These are phyloP conservation scores for Podila clonocystis DNA, from an alignment of 192 early-diverging fungal genomes.

Conservation along the genomic window DNA sequence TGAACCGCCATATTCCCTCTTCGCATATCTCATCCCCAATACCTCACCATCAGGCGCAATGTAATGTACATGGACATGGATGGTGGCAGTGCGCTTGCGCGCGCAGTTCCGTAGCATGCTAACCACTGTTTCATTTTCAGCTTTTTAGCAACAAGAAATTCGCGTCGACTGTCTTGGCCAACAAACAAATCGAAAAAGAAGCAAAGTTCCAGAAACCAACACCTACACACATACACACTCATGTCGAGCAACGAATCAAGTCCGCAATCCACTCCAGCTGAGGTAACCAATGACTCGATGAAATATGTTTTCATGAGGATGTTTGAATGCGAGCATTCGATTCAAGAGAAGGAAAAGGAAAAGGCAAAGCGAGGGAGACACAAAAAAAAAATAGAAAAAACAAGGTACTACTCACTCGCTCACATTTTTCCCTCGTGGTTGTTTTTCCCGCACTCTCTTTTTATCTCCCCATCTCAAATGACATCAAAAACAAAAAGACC, in stretches of 20 bases:
- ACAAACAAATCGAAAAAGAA: too few species aligned
- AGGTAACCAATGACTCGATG: slow-evolving; percentile 16
- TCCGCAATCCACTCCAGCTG: slow-evolving; percentile 26
- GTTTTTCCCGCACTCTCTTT: not conserved
- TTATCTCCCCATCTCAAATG: not conserved
- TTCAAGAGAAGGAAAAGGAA: not conserved
- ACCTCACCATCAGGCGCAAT: too few species aligned
- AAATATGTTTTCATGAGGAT: not conserved
- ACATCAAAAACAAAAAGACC: slow-evolving; percentile 19
- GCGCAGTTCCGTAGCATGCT: too few species aligned
- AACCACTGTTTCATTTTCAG: too few species aligned
- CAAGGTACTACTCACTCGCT: not conserved
- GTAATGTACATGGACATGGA: too few species aligned
- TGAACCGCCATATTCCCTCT: too few species aligned
- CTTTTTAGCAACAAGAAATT: too few species aligned
- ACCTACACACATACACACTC: not conserved
- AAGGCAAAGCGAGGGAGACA: not conserved
- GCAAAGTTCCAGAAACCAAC: not conserved
- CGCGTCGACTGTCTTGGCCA: too few species aligned
- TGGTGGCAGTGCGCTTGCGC: too few species aligned
- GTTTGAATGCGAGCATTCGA: too few species aligned
- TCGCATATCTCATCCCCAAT: too few species aligned
- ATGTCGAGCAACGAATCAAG: slow-evolving; percentile 48
- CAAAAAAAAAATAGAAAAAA: not conserved
- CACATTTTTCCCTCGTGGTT: not conserved